Percentiles rank a stretch among this genome's conserved stretches.
phyloP scores from a whole-genome alignment of 1,284 basidiomycete species.

The Melanopsichium pennsylvanicum region DNA sequence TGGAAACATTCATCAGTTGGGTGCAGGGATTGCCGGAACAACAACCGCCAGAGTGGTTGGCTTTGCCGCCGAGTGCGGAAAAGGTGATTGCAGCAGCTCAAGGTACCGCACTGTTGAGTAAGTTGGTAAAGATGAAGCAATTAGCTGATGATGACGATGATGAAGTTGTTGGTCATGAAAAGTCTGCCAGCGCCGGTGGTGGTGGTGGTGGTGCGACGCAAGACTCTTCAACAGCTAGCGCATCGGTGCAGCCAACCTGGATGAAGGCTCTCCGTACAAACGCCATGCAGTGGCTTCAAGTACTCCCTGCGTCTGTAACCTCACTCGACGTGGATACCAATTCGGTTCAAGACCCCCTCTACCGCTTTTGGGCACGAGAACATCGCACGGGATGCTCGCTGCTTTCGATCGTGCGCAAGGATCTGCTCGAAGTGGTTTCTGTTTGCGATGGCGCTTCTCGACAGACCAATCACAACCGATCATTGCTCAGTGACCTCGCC shows the following conservation, averaged over 20 bases:
- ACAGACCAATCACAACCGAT: conserved; percentile 60
- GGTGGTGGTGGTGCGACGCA: background rate
- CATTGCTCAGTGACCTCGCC: conserved; percentile 52
- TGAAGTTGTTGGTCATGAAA: conserved; percentile 15
- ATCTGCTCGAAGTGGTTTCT: conserved; percentile 51
- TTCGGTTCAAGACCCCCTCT: conserved; percentile 56
- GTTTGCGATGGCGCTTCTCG: conserved; percentile 48
- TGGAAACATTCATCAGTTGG: conserved; percentile 61
- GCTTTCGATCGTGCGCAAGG: conserved; percentile 45
- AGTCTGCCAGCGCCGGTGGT: background rate
- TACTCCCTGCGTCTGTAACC: conserved; percentile 33
- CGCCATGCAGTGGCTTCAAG: conserved; percentile 47
- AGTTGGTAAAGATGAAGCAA: conserved; percentile 60
- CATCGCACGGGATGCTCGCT: conserved; percentile 46
- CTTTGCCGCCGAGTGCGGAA: conserved; percentile 61
- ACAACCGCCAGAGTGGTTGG: conserved; percentile 64
- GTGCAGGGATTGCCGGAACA: conserved; percentile 60
- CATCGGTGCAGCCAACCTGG: conserved; percentile 54
- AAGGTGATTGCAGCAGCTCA: conserved; percentile 61
- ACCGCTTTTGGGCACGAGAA: conserved; percentile 64
- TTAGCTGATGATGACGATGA: conserved; percentile 59
- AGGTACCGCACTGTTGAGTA: conserved; percentile 50
- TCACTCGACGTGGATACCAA: conserved; percentile 27
- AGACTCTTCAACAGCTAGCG: too few species aligned
- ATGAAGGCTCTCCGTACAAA: conserved; percentile 57